Conservation (phyloP, 257 asterid species). For the Solanum pennellii region DNA sequence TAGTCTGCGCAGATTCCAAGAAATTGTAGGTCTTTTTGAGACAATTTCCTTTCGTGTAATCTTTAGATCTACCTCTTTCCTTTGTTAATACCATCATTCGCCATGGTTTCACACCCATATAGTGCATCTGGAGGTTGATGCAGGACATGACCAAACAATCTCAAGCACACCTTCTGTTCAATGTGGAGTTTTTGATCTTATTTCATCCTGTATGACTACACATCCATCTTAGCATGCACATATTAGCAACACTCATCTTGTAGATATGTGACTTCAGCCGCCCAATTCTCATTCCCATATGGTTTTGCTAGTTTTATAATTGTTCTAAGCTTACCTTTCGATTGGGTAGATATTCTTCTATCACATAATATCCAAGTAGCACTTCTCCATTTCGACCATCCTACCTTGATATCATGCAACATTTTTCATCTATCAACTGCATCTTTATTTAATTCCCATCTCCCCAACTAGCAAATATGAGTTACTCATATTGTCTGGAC, state of each 20-base stretch:
- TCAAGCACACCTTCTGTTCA: background rate
- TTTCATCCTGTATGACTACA: background rate
- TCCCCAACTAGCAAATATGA: background rate
- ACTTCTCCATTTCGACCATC: background rate
- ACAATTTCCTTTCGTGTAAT: background rate
- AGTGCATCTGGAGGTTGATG: background rate
- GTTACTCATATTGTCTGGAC: background rate
- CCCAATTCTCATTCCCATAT: background rate
- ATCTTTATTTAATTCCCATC: background rate
- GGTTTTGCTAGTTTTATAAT: background rate
- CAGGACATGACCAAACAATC: background rate
- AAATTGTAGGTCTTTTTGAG: background rate
- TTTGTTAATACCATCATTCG: background rate
- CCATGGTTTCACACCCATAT: background rate
- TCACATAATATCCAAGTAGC: background rate
- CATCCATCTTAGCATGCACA: background rate
- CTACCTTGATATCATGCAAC: background rate
- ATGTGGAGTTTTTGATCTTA: background rate
- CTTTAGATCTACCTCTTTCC: background rate
- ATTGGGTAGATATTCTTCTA: background rate
- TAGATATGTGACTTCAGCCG: background rate
- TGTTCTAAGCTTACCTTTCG: background rate
- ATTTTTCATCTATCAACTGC: background rate
- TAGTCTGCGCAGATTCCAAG: background rate
- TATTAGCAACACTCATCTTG: background rate